Evolutionary conservation across 202 grass and related monocot species (phyloP), one percentile per base, ranked within the genome.

Genomic region (Bolboschoenoplectus hybrid): DNA sequence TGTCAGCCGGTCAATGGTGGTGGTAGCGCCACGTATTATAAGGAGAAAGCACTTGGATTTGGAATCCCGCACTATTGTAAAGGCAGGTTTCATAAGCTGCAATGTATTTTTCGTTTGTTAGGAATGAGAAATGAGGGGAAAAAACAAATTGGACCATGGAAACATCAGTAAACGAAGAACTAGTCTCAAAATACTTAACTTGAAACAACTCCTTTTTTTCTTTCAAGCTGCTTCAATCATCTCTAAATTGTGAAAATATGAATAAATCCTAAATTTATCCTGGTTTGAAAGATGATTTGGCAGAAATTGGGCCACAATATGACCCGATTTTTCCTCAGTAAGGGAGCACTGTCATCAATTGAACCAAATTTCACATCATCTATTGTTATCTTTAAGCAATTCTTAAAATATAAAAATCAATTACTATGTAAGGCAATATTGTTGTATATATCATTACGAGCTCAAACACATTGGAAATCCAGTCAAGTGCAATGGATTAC

Each of bases 31-130:
- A 34, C 96, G 89, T 68, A 98, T 98, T 65, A 95, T 87, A 74
- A 98, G 88, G 66, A 98, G 80, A 88, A 98, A 88, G 34, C 86
- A 88, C 80, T 98, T 98, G 77, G 88, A 88, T 74, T 84, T 94
- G 89, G 88, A 47, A 80, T 93, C 93, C 70, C 86, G 26, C 9
- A 95, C 86, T 74, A 98, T 85, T 63, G 90, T 77, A 10, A 98
- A 98, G 57, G 91, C 89, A 87, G 96, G 96, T 81, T 92, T 92
- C 96, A 98, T 88, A 81, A 98, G 90, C 96, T 98, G 86, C 81
- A 91, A 26, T 81, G 67, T 73, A 52, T 66, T 69, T 77, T 86
- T 45, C 40, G 77, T 63, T 8, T 57, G 16, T 78, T 36, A 78
- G 74, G 14, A 55, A 34, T 57, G 51, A 78, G 19, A 61, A 61